Base-by-base conservation (phyloP, 768 basidiomycete genomes). In the Russula earlei region DNA sequence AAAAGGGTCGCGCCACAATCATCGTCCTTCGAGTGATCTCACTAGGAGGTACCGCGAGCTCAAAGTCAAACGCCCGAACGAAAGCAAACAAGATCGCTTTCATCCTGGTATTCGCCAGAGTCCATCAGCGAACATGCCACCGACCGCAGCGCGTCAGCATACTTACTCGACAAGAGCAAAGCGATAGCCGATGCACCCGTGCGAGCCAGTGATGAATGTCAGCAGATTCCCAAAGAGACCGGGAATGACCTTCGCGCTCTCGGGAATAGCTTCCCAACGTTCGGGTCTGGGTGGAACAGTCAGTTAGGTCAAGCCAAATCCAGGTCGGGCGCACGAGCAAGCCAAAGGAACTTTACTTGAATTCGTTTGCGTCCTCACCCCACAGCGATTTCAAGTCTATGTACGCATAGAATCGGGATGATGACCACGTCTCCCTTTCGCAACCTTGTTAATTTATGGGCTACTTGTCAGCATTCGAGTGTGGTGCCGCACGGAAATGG, bases 31-130 rank as follows among this genome's bases (percentile, higher is more conserved):
- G 25, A 11, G 36, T 37, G 34, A 63, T 54, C 2, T 56, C 51
- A 9, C 34, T 49, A 3, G 54, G 29, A 8, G 40, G 38, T 29
- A 56, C 27, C 0, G 57, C 60, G 11, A 64, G 50, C 34, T 56
- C 59, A 41, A 65, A 65, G 17, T 63, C 63, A 49, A 66, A 66
- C 11, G 65, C 51, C 14, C 66, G 66, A 17, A 64, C 47, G 24
- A 66, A 54, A 20, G 55, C 47, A 49, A 66, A 66, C 2, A 66
- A 2, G 37, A 66, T 46, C 0, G 66, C 63, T 44, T 66, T 66
- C 52, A 54, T 61, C 57, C 66, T 67, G 37, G 25, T 38, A 24
- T 10, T 27, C 19, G 12, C 24, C 45, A 3, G 14, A 20, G 25
- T 34, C 22, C 31, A 25, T 41, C 12, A 14, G 29, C 29, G 17